Base-by-base conservation (phyloP, 345 rosid species). In the Acer negundo region DNA sequence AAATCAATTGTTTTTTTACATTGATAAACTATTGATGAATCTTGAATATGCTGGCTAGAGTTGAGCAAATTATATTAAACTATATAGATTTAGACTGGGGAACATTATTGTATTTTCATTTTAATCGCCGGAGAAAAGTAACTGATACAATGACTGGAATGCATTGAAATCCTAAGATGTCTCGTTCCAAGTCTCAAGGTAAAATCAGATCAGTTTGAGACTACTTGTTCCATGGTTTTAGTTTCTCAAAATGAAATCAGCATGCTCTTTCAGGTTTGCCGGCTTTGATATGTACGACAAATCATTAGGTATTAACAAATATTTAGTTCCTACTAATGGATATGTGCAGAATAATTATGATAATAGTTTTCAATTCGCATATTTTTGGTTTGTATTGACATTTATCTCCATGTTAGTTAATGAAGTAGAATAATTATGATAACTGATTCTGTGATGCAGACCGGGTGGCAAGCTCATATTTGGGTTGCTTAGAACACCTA, bases 81-180 rank as follows among this genome's bases (percentile, higher is more conserved):
- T 69, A 26, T 69, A 17, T 74, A 31, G n/a, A n/a, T n/a, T 62
- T 46, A 70, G 47, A 22, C 40, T n/a, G 20, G 23, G 76, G 7
- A 42, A 56, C 62, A 47, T 10, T 1, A 15, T 72, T 12, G 1
- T 56, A 24, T 12, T 16, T 38, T 35, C 69, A 40, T 26, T 53
- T 70, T 55, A 13, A 44, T 62, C 19, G 4, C 56, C 12, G 13
- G 8, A 26, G 26, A 35, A 53, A 19, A 16, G 17, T 3, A 23
- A 17, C 13, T 67, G 13, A 62, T 62, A 55, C 58, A 53, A 53
- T 28, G 24, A 31, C 26, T 17, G 23, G 69, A 64, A 65, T 71
- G 44, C 22, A 35, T 35, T 19, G 11, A 55, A 0, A 8, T 46
- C 58, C 56, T 22, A 5, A 12, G 35, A 46, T 22, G 31, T 46